Conservation (phyloP, 2,329 filamentous ascomycete genomes). For the Monascus ruber region DNA sequence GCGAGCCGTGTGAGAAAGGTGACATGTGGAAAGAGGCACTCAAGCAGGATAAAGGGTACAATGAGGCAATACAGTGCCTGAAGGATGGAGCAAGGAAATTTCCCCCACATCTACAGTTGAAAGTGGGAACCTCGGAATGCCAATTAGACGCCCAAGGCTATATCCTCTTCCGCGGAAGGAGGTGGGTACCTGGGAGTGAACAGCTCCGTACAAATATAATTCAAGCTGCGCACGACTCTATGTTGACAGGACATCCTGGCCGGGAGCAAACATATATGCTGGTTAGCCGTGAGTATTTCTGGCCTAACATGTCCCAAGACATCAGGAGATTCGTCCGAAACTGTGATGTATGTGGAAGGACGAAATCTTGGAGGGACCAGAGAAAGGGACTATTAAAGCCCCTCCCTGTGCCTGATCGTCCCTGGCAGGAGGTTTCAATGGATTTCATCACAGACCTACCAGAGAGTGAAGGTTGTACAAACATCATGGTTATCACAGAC, state of each 20-base stretch:
- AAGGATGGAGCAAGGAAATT: neutral
- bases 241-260: too few relatives aligned
- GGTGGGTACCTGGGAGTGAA: neutral
- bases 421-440: slow-evolving; percentile 5
- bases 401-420: slow-evolving; percentile 1
- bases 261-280: too few relatives aligned
- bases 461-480: neutral
- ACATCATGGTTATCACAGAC: slow-evolving; percentile 12
- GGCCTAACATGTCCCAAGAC: neutral
- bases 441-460: slow-evolving; percentile 8
- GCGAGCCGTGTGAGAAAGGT: too few relatives aligned
- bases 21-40: too few relatives aligned
- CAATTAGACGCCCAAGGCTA: neutral
- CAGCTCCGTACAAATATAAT: neutral
- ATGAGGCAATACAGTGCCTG: too few relatives aligned
- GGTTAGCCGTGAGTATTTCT: too few relatives aligned
- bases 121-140: neutral
- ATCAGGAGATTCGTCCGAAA: neutral
- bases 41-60: too few relatives aligned
- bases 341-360: neutral
- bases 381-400: slow-evolving; percentile 3
- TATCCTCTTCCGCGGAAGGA: neutral
- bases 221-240: neutral
- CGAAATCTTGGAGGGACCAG: slow-evolving; percentile 1
- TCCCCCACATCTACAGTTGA: neutral